Conservation (phyloP, 352 stramenopile species). For the Thalassiosira hispida region DNA sequence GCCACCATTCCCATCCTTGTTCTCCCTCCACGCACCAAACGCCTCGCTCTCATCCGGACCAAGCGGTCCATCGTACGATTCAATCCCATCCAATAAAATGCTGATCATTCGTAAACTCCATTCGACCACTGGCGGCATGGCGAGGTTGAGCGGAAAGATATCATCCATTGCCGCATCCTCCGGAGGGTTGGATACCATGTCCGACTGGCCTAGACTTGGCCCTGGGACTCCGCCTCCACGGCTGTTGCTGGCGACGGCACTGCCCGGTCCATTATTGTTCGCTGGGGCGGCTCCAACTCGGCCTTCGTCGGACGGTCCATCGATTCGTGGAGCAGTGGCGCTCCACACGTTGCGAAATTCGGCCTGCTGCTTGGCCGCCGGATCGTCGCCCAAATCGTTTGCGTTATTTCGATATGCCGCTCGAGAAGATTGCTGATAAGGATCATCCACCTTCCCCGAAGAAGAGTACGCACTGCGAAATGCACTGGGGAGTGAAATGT, state of each 20-base stretch:
- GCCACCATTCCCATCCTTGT: slow-evolving; percentile 10
- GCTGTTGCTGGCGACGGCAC: not conserved
- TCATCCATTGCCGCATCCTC: slow-evolving; percentile 43
- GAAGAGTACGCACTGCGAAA: slow-evolving; percentile 48
- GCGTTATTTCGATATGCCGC: slow-evolving; percentile 22
- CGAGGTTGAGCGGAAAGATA: slow-evolving; percentile 51
- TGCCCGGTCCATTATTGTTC: not conserved
- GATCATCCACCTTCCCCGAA: slow-evolving; percentile 15
- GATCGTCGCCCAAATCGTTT: slow-evolving; percentile 27
- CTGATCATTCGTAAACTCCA: slow-evolving; percentile 57
- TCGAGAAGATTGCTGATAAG: slow-evolving; percentile 1
- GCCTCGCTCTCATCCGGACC: slow-evolving; percentile 36
- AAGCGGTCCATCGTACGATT: slow-evolving; percentile 36
- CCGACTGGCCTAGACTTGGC: slow-evolving; percentile 5
- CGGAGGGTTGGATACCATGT: slow-evolving; percentile 39
- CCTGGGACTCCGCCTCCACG: not conserved
- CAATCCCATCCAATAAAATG: slow-evolving; percentile 47
- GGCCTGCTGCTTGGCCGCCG: slow-evolving; percentile 31
- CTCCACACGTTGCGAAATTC: slow-evolving; percentile 57
- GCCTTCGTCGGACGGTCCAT: slow-evolving; percentile 17
- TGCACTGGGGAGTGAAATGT: slow-evolving; percentile 41
- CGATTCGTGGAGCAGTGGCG: slow-evolving; percentile 33
- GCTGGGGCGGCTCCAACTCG: not conserved
- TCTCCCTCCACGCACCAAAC: slow-evolving; percentile 35
- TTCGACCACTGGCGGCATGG: slow-evolving; percentile 54